Base-by-base conservation (phyloP, 352 stramenopile species). In the Globisporangium okanoganense region DNA sequence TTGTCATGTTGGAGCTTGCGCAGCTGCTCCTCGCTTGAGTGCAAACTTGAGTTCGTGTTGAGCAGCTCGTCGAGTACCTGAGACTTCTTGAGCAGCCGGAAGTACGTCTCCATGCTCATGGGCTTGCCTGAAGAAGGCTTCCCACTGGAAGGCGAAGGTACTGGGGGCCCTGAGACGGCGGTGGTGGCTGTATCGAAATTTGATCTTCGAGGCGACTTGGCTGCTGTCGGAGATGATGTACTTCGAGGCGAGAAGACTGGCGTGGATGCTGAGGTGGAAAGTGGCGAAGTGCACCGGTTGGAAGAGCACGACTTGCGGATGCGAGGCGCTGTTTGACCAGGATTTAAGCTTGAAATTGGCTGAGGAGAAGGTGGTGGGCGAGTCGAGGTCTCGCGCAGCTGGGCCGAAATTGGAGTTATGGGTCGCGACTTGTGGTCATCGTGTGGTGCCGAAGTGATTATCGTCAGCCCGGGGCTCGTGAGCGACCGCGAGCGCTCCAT, bases 81-180 rank as follows among this genome's bases (percentile, higher is more conserved):
- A 0, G 74, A 77, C 44, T 88, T 90, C 56, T 88, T 90, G 9
- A 90, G 70, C 10, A 90, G 64, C 1, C 80, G 75, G 31, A 87
- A 88, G 65, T 90, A 90, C 33, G 72, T 72, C 41, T 82, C 77
- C n/a, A 69, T 58, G 35, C 49, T 78, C 66, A 88, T 87, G 25
- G 29, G 60, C 20, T 52, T 51, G n/a, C 40, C 24, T n/a, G 5
- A 24, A 22, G 24, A 16, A 13, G 18, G 38, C 12, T 16, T 53
- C 5, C 27, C 5, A 6, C 1, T 16, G 16, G 31, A 40, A 20
- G 33, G 22, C 31, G 29, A 20, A 13, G 18, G 13, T 49, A 33
- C 29, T 33, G 29, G 22, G 31, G 7, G 25, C 20, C 12, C 14
- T 6, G 36, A 25, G 33, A 22, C 13, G 35, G 29, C 25, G 13